A percentile compares a stretch with the other conserved stretches of the same genome.
Evolutionary conservation across 2,329 filamentous ascomycete genomes (phyloP).

Genomic region (Sclerotinia subarctica): DNA sequence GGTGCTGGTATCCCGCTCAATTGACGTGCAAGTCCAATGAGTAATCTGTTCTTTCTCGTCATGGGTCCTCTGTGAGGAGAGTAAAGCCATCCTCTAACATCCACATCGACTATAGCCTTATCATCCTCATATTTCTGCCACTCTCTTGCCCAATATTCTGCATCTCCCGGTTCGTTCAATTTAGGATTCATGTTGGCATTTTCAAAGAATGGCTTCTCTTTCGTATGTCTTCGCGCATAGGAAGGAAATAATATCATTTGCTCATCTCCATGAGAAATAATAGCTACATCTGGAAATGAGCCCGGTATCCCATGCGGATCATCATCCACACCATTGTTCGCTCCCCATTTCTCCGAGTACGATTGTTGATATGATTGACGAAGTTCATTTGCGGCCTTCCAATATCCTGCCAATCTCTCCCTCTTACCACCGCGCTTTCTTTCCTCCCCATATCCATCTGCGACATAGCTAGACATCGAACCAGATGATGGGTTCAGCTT

Average conservation of each 20-base stretch:
- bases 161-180: conserved; percentile 50
- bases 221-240: conserved; percentile 63
- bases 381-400: conserved; percentile 69
- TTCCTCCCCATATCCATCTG: conserved; percentile 37
- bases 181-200: conserved; percentile 42
- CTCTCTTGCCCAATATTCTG: conserved; percentile 72
- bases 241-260: conserved; percentile 95
- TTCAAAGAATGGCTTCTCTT: conserved; percentile 36
- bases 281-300: conserved; percentile 80
- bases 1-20: conserved; percentile 75
- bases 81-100: conserved; percentile 95
- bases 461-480: conserved; percentile 38
- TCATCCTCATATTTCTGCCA: conserved; percentile 80
- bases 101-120: conserved; percentile 85
- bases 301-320: conserved; percentile 59
- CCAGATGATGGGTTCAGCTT: conserved; percentile 36
- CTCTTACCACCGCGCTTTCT: conserved; percentile 67
- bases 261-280: conserved; percentile 75
- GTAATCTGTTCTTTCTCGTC: conserved; percentile 79
- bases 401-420: conserved; percentile 71
- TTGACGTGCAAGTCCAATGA: conserved; percentile 82
- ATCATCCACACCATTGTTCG: conserved; percentile 44
- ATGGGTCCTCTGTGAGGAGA: conserved; percentile 79
- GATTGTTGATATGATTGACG: conserved; percentile 63
- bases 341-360: conserved; percentile 46